Evolutionary conservation across 177 flowering plant species (phyloP).

Genomic region (Tripterygium wilfordii): DNA sequence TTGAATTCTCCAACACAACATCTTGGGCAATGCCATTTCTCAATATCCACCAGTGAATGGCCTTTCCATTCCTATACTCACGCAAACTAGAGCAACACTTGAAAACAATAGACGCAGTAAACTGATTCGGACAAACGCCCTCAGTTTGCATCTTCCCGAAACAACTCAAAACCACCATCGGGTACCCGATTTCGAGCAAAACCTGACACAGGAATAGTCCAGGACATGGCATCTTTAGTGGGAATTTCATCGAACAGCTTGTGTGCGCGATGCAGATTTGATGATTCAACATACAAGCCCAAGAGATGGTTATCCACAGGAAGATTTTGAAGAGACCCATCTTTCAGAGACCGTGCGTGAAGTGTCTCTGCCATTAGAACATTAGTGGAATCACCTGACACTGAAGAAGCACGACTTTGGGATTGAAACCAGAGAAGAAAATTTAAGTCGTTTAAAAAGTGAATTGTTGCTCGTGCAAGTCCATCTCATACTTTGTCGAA

Average conservation of each 20-base stretch:
- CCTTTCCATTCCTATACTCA: conserved; percentile 38
- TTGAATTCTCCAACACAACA: conserved; percentile 45
- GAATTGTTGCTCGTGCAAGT: neutral
- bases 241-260: conserved; percentile 65
- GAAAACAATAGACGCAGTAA: conserved; percentile 52
- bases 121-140: conserved; percentile 49
- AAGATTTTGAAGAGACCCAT: conserved; percentile 18
- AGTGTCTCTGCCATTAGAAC: conserved; percentile 6
- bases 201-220: conserved; percentile 62
- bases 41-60: conserved; percentile 67
- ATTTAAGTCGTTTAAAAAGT: neutral
- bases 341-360: conserved; percentile 40
- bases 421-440: neutral
- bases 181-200: conserved; percentile 27
- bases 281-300: conserved; percentile 24
- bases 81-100: conserved; percentile 43
- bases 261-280: conserved; percentile 32
- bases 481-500: too few relatives aligned
- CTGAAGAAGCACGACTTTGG: neutral
- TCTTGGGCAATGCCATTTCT: conserved; percentile 40
- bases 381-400: neutral
- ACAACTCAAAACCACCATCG: conserved; percentile 20
- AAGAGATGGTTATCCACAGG: conserved; percentile 29
- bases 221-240: conserved; percentile 44
- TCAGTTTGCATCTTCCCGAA: conserved; percentile 46